phyloP scores from a whole-genome alignment of 306 rosid species.

The Abrus precatorius region DNA sequence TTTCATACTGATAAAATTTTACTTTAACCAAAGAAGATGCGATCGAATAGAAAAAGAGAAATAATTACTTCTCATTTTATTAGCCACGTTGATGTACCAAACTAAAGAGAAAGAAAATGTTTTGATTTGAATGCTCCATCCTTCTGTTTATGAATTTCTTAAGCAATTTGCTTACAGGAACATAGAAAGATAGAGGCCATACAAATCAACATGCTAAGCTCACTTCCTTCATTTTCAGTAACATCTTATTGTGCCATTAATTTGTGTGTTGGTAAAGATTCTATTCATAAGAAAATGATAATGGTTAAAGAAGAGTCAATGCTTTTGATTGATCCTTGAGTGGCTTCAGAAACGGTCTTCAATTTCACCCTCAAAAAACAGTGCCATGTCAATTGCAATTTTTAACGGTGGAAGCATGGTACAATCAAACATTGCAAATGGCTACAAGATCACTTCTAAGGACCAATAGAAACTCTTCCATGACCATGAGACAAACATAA shows the following conservation, averaged over 20 bases:
- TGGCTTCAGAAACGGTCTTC: constrained; percentile 24
- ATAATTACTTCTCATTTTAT: constrained; percentile 19
- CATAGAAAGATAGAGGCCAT: not conserved
- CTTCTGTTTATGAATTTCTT: not conserved
- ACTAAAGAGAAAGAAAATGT: constrained; percentile 19
- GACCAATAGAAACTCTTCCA: constrained; percentile 26
- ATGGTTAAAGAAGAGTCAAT: constrained; percentile 31
- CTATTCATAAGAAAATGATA: constrained; percentile 7
- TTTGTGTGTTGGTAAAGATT: constrained; percentile 14
- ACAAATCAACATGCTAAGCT: not conserved
- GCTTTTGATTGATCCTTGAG: constrained; percentile 37
- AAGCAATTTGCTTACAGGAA: constrained; percentile 4
- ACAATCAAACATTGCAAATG: constrained; percentile 26
- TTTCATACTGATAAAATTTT: not conserved
- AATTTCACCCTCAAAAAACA: not conserved
- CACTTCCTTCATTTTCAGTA: constrained; percentile 23
- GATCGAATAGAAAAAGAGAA: not conserved
- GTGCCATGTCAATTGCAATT: constrained; percentile 26
- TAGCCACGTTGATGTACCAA: not conserved
- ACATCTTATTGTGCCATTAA: not conserved
- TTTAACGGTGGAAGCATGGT: constrained; percentile 27
- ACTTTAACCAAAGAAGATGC: constrained; percentile 27
- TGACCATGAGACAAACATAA: constrained; percentile 47
- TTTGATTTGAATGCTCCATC: not conserved
- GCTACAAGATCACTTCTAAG: not conserved